These are phyloP conservation scores for Aspergillus taichungensis DNA, from an alignment of 495 filamentous ascomycete genomes.

Conservation along the genomic window DNA sequence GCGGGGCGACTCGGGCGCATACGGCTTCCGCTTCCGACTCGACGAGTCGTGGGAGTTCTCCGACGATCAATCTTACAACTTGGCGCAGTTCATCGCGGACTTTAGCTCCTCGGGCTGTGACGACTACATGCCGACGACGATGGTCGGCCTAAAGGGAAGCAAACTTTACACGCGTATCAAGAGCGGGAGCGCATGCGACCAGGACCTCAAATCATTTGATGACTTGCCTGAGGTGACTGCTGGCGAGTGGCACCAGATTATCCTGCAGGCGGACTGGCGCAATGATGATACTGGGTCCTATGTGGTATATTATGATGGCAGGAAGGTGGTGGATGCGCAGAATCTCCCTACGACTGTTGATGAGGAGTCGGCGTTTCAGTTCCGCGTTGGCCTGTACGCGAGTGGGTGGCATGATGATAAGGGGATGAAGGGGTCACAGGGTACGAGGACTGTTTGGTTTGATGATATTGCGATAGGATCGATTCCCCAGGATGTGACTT, in stretches of 20 bases:
- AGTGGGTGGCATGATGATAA: constrained; percentile 47
- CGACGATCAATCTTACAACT: constrained; percentile 40
- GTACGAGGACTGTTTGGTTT: constrained; percentile 42
- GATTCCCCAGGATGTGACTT: constrained; percentile 39
- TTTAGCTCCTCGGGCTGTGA: constrained; percentile 41
- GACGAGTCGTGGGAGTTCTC: constrained; percentile 40
- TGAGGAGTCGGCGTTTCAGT: constrained; percentile 40
- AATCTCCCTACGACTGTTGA: constrained; percentile 38
- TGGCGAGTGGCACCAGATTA: constrained; percentile 42
- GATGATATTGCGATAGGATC: constrained; percentile 44
- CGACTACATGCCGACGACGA: constrained; percentile 43
- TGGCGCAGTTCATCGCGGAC: constrained; percentile 50
- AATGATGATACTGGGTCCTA: constrained; percentile 37
- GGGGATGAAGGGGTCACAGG: constrained; percentile 36
- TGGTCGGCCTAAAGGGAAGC: constrained; percentile 43
- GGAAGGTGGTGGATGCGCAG: constrained; percentile 35
- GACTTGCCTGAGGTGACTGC: constrained; percentile 31
- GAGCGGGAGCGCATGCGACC: constrained; percentile 33
- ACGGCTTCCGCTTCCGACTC: constrained; percentile 48
- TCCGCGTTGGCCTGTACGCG: constrained; percentile 46
- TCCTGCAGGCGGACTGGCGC: constrained; percentile 42
- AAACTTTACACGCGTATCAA: constrained; percentile 41
- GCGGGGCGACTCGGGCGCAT: constrained; percentile 42
- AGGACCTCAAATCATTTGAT: constrained; percentile 21
- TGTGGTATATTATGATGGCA: constrained; percentile 44